Conservation (phyloP, 192 early-diverging fungal species). For the Lunasporangiospora selenospora region DNA sequence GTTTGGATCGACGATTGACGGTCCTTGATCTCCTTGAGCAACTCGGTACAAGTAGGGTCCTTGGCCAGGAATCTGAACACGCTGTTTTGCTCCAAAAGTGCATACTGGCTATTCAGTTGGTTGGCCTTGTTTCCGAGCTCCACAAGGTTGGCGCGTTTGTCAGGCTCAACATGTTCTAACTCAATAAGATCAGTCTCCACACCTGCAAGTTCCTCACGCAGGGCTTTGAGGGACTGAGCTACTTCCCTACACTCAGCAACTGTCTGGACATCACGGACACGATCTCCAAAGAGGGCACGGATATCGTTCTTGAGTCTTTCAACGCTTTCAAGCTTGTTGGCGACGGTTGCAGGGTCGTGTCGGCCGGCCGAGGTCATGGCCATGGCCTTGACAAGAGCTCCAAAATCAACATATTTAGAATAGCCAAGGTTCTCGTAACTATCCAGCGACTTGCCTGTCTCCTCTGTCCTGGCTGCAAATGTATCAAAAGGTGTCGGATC, state of each 20-base stretch:
- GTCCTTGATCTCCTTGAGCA: conserved; percentile 16
- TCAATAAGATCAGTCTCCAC: conserved; percentile 12
- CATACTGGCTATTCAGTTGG: conserved; percentile 11
- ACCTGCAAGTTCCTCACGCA: conserved; percentile 3
- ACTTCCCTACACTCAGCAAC: conserved; percentile 23
- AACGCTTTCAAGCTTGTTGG: conserved; percentile 19
- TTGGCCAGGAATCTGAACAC: conserved; percentile 10
- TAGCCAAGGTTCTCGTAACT: conserved; percentile 8
- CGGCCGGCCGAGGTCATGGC: conserved; percentile 10
- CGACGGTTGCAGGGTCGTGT: conserved; percentile 29
- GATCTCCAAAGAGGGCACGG: conserved; percentile 15
- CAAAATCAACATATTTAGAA: neutral
- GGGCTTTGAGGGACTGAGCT: neutral
- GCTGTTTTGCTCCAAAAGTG: conserved; percentile 25
- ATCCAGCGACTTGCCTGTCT: conserved; percentile 9
- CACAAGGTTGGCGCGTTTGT: conserved; percentile 9
- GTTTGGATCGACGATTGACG: conserved; percentile 21
- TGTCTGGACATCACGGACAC: conserved; percentile 25
- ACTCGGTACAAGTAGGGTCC: conserved; percentile 21
- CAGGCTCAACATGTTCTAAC: conserved; percentile 26
- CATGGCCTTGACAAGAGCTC: conserved; percentile 19
- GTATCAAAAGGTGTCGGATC: conserved; percentile 22
- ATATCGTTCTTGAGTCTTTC: conserved; percentile 2
- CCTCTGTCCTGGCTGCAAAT: conserved; percentile 2
- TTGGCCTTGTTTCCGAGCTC: conserved; percentile 13